Evolutionary conservation across 768 basidiomycete species (phyloP).

Genomic region (Lactarius tabidus): DNA sequence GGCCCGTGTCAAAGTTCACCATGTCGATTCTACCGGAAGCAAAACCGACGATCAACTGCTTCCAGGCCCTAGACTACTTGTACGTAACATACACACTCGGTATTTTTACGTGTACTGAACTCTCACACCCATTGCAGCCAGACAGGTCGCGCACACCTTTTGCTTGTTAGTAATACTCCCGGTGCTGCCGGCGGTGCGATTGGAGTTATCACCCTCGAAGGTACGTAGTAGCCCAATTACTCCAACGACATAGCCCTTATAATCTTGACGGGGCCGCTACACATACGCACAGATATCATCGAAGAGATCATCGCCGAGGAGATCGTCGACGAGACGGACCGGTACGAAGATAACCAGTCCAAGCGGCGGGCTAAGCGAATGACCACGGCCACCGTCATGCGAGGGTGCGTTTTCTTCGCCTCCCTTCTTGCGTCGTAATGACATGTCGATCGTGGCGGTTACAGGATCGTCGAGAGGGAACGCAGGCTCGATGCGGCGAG

Average conservation of each 20-base stretch:
- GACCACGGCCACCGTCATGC: conserved; percentile 74
- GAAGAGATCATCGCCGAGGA: conserved; percentile 97
- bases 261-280: neutral
- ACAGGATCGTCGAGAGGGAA: conserved; percentile 55
- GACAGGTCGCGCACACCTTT: conserved; percentile 89
- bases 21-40: conserved; percentile 90
- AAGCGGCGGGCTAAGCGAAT: conserved; percentile 68
- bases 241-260: neutral
- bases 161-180: conserved; percentile 81
- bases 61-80: conserved; percentile 95
- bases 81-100: conserved; percentile 38
- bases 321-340: conserved; percentile 93
- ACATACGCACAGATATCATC: conserved; percentile 54
- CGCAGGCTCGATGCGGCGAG: conserved; percentile 27
- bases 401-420: conserved; percentile 48
- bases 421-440: neutral
- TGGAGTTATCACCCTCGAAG: conserved; percentile 89
- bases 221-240: conserved; percentile 33
- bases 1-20: conserved; percentile 69
- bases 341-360: conserved; percentile 81
- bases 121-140: conserved; percentile 48
- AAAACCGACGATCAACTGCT: conserved; percentile 81
- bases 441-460: neutral
- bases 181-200: conserved; percentile 80
- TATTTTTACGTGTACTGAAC: neutral